Conservation (phyloP, 331 rosid species). For the Erythrophleum ivorense region DNA sequence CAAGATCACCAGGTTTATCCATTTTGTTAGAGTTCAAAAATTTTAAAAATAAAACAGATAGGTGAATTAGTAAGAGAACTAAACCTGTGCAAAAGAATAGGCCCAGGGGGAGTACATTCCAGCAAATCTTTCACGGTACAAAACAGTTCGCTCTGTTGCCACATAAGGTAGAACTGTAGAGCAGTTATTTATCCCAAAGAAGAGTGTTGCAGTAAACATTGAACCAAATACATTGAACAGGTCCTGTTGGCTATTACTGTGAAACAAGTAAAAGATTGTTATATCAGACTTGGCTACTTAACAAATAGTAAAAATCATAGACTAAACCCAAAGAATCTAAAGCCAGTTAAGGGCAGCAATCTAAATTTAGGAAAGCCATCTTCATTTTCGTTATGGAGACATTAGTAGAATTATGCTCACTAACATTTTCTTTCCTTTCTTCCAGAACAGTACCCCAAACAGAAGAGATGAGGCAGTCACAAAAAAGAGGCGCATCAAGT, state of each 20-base stretch:
- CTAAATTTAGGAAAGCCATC: neutral
- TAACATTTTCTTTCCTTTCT: conserved; percentile 61
- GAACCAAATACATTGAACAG: conserved; percentile 56
- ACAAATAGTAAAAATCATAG: neutral
- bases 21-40: neutral
- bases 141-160: conserved; percentile 54
- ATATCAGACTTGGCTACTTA: neutral
- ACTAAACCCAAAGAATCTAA: too few species aligned
- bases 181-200: conserved; percentile 67
- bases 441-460: conserved; percentile 62
- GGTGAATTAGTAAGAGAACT: conserved; percentile 12
- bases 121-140: conserved; percentile 64
- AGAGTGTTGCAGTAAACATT: conserved; percentile 45
- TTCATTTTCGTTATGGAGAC: too few species aligned
- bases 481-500: conserved; percentile 58
- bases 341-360: neutral
- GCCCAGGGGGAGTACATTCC: conserved; percentile 74
- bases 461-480: conserved; percentile 46
- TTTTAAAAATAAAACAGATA: neutral
- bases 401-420: conserved; percentile 12
- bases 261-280: neutral
- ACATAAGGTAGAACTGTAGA: conserved; percentile 52
- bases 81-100: conserved; percentile 67
- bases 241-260: conserved; percentile 60
- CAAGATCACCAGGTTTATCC: neutral